Evolutionary conservation across 129 eudicot species (phyloP), one percentile per base, ranked within the genome.

Genomic region (Artemisia annua): DNA sequence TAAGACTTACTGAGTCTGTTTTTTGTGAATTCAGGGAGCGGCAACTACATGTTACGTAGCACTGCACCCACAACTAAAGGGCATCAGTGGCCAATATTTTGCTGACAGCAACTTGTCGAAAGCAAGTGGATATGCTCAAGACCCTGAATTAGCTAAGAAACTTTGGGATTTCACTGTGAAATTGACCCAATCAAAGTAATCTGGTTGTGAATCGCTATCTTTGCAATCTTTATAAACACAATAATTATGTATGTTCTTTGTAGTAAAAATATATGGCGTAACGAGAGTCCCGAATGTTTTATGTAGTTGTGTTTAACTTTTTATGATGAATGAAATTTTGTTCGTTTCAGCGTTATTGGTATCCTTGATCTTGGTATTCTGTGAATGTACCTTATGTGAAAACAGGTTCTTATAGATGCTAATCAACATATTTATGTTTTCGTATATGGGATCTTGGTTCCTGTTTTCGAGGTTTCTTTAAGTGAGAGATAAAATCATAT

Each of bases 41-140:
- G 95, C 97, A 50, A 88, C 97, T 5, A 84, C 90, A 19, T 88
- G 97, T 74, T 91, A 91, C 68, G 87, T 88, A 58, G 96, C 97
- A 14, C 51, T 91, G 86, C 82, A 91, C 83, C 97, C 92, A 18
- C 83, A 88, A 63, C 80, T 84, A 51, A 74, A 86, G 69, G 97
- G 90, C 15, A 87, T 88, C 15, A 85, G 85, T n/a, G 97, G 97
- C 3, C 82, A 91, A 81, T 91, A 91, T 81, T 91, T 91, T 83
- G 68, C 79, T 1, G 96, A 91, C 78, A 82, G 84, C 76, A 88
- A 91, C 71, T 64, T 85, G 48, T 69, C 74, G 7, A 78, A 86
- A 71, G 83, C 85, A n/a, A 80, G 72, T 30, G 43, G 80, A 26
- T 75, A 71, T 63, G 92, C 85, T 20, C 61, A 46, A 5, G 97